Percentiles rank a stretch among this genome's conserved stretches.
Conservation (phyloP, 768 basidiomycete species). For the Kwoniella heveanensis region DNA sequence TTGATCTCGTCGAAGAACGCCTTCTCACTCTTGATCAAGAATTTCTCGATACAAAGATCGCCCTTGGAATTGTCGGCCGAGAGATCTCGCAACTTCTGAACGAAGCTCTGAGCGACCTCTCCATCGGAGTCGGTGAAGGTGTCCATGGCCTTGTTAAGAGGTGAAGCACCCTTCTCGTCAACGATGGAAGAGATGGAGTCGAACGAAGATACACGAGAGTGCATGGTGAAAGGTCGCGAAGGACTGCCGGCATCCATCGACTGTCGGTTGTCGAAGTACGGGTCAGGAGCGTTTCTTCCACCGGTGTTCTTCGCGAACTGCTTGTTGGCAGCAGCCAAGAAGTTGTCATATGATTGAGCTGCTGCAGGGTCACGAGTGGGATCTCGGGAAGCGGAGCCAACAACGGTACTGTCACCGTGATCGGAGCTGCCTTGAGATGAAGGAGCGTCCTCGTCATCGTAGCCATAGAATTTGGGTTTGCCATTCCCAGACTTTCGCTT, state of each 20-base stretch:
- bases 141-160: constrained; percentile 89
- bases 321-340: constrained; percentile 81
- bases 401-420: constrained; percentile 45
- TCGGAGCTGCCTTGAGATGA: constrained; percentile 51
- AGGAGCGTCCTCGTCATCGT: constrained; percentile 63
- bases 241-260: constrained; percentile 58
- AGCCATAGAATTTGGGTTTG: constrained; percentile 59
- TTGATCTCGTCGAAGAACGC: constrained; percentile 88
- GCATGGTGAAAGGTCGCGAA: constrained; percentile 72
- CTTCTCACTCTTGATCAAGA: constrained; percentile 85
- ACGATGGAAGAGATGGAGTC: constrained; percentile 90
- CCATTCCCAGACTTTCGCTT: constrained; percentile 52
- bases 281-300: constrained; percentile 70
- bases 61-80: constrained; percentile 84
- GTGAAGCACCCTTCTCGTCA: constrained; percentile 82
- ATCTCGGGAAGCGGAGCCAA: constrained; percentile 26
- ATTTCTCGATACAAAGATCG: constrained; percentile 90
- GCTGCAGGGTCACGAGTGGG: constrained; percentile 22
- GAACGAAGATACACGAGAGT: constrained; percentile 79
- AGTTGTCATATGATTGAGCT: constrained; percentile 68
- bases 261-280: constrained; percentile 67
- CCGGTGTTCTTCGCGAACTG: constrained; percentile 78
- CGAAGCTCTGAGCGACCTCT: constrained; percentile 85
- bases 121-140: constrained; percentile 96
- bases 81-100: constrained; percentile 75